Base-by-base conservation (phyloP, 352 stramenopile species). In the Globisporangium alternatum region DNA sequence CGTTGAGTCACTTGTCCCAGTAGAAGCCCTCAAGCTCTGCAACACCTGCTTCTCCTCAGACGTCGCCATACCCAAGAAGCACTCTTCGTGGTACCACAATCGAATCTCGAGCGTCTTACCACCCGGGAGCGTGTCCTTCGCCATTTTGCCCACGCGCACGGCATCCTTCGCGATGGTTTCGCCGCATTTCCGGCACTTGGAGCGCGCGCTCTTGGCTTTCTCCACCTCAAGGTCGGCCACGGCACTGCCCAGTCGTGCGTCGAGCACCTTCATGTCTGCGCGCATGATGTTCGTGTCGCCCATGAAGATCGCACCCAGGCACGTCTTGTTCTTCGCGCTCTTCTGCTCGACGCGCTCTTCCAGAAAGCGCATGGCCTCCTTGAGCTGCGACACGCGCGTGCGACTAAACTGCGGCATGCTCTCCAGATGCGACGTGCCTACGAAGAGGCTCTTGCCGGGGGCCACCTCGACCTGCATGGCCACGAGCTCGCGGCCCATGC, bases 401-500 rank as follows among this genome's bases (percentile, higher is more conserved):
- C 33, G 52, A 17, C 69, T 69, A 49, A 84, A 88, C 60, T 91
- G 64, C 17, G 81, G 82, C 49, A 91, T 68, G 65, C 81, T 91
- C 62, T 93, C 85, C 19, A 93, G 70, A 55, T 93, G 85, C 15
- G 81, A 76, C 31, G 85, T 91, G 8, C 70, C 81, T 15, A 91
- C 76, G 4, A 89, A 58, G 45, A 93, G 72, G 25, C 72, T 74
- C n/a, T 67, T 57, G 10, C 75, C 75, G 1, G 72, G 74, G 43
- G 78, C 71, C 6, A 79, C 64, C 54, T 90, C 72, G 6, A 93
- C 71, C 9, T 80, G 60, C 70, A 85, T 82, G 1, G 75, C 25
- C 19, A 93, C 75, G 30, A 93, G 70, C 60, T 93, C 85, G 25
- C 85, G 68, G 9, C 81, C 85, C 85, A 93, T 93, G 28, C 76